phyloP scores from a whole-genome alignment of 2,329 filamentous ascomycete species.

The Aureobasidium mangrovei region DNA sequence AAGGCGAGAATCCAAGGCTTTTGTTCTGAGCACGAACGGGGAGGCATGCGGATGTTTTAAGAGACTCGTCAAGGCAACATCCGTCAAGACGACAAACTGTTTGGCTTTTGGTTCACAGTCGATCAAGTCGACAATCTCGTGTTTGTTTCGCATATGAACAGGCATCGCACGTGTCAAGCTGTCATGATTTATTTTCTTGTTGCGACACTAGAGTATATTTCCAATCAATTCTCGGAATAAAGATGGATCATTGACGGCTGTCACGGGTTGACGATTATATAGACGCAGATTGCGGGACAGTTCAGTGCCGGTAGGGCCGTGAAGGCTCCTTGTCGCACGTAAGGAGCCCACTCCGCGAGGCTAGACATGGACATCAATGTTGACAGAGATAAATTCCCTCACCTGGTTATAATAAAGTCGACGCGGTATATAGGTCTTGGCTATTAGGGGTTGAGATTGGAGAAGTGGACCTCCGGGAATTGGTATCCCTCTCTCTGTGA shows the following conservation, averaged over 20 bases:
- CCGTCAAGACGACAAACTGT: too few relatives aligned
- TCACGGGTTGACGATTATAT: not conserved
- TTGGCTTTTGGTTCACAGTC: too few relatives aligned
- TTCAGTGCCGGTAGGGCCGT: not conserved
- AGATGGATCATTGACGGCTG: not conserved
- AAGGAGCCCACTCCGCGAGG: not conserved
- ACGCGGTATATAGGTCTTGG: not conserved
- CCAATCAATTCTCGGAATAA: not conserved
- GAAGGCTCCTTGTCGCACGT: not conserved
- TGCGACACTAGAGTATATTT: not conserved
- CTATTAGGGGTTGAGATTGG: not conserved
- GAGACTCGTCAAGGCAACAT: too few relatives aligned
- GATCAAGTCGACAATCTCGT: too few relatives aligned
- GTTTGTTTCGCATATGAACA: too few relatives aligned
- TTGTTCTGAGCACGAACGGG: too few relatives aligned
- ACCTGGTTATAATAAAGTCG: not conserved
- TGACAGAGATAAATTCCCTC: not conserved
- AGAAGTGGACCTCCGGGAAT: conserved; percentile 1
- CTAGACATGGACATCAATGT: not conserved
- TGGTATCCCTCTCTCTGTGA: not conserved
- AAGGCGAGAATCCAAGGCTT: not conserved
- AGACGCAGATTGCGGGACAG: conserved; percentile 9
- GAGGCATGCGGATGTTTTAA: too few relatives aligned
- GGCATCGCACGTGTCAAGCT: not conserved
- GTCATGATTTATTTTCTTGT: not conserved